Base-by-base conservation (phyloP, 2,329 filamentous ascomycete species). In the Fusarium veterinarium region DNA sequence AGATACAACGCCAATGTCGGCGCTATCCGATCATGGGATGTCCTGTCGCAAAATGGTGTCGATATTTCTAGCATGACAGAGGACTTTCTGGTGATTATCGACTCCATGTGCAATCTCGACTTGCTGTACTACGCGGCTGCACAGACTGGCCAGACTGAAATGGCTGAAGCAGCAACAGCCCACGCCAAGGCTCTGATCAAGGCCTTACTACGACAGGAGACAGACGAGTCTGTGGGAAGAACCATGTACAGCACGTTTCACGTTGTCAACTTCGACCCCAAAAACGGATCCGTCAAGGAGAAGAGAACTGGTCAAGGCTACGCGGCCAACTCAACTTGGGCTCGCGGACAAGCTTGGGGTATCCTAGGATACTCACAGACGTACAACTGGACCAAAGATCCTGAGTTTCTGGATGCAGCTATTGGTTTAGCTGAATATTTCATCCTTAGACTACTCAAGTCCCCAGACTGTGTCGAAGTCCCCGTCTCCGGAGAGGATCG, bases 281-380 rank as follows among this genome's bases (percentile, higher is more conserved):
- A 63, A 0, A 84, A 80, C 0, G 86, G 86, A 0, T 71, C 67
- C 0, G 73, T 87, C 11, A 86, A 85, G 68, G 79, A 82, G 25
- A 81, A 81, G 35, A 81, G 84, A 58, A 88, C 87, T 0, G 86
- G 84, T 0, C 87, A 88, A 64, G 86, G 87, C 0, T 85, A 84
- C 69, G 70, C 77, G 1, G 83, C 84, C 38, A 75, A 79, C 23
- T 87, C 85, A 1, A 87, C 85, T 0, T 88, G 86, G 87, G 81
- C 83, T 8, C 82, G 86, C 17, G 86, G 86, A 4, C 86, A 88
- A 60, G 86, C 85, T 1, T 88, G 87, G 86, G 83, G 81, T 1
- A 84, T 88, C 20, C 77, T 87, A 20, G 86, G 86, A 0, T 88
- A 86, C 55, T 81, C 86, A 0, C 86, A 87, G 67, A 84, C 85